These are phyloP conservation scores for Eleusine indica DNA, from an alignment of 176 grass and related monocot species.

Conservation along the genomic window DNA sequence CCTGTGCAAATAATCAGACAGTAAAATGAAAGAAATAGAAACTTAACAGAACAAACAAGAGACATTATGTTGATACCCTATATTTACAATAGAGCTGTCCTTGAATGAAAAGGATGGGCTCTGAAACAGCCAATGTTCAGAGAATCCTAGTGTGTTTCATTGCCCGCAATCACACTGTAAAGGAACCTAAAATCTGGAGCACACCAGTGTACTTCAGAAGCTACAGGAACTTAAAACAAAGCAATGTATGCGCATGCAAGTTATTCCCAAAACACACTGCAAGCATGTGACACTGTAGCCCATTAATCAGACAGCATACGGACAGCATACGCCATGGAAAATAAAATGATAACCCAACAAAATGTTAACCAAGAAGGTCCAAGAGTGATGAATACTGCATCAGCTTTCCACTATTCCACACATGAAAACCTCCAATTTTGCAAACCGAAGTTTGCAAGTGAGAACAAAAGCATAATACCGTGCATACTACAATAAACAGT, in stretches of 20 bases:
- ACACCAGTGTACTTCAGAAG: not conserved
- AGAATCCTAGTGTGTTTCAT: conserved; percentile 3
- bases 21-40: conserved; percentile 34
- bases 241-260: not conserved
- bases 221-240: not conserved
- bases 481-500: not conserved
- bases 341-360: not conserved
- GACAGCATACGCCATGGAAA: not conserved
- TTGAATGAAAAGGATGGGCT: not conserved
- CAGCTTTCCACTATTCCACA: not conserved
- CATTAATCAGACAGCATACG: not conserved
- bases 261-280: not conserved
- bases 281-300: not conserved
- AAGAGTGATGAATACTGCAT: not conserved
- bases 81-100: not conserved
- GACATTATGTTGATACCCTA: not conserved
- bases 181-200: not conserved
- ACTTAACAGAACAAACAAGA: conserved; percentile 16
- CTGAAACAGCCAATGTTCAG: not conserved
- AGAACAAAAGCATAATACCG: not conserved
- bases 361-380: not conserved
- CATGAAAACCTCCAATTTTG: conserved; percentile 1
- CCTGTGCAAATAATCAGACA: conserved; percentile 42
- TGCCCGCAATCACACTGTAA: not conserved
- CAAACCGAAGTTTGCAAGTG: not conserved